Base-by-base conservation (phyloP, 257 asterid species). In the Parsonsia alboflavescens region DNA sequence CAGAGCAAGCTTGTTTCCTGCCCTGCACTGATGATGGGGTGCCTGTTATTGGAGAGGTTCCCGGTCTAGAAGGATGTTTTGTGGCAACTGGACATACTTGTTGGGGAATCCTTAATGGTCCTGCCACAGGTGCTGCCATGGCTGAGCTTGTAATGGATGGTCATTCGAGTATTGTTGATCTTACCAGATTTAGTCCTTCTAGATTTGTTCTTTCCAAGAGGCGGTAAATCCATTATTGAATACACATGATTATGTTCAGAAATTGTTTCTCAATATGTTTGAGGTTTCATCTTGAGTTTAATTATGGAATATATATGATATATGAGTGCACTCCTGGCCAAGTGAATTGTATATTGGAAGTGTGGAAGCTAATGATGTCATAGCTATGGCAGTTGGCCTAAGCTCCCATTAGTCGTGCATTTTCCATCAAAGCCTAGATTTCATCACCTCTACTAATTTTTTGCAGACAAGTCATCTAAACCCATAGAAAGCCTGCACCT, bases 61-160 rank as follows among this genome's bases (percentile, higher is more conserved):
- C 98, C 0, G 91, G 96, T 0, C 53, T 89, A n/a, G 75, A 86
- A 70, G 95, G 92, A 52, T 90, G 97, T 54, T 92, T 86, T 46
- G 96, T 89, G 50, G 97, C 96, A 0, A 92, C 97, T 0, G 97
- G 96, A 21, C 98, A 94, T 78, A 94, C 86, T 64, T 94, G 98
- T 70, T 94, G 98, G 98, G 98, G 98, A 10, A 94, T 92, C 78
- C 85, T 94, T 11, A 94, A 94, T 57, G 97, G 96, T 65, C 98
- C 97, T 0, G 98, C 96, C 79, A 92, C 97, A 0, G 98, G 98
- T 21, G 92, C 91, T 6, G 93, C 96, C 0, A 24, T 92, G 81
- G 85, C 98, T 1, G 97, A 92, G 83, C 96, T 94, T 33, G 85
- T 92, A 22, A 73, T 94, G 57, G 90, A 90, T 33, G 95, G 97